Evolutionary conservation across 2,329 filamentous ascomycete species (phyloP), one percentile per base, ranked within the genome.

Genomic region (Claviceps paspali): DNA sequence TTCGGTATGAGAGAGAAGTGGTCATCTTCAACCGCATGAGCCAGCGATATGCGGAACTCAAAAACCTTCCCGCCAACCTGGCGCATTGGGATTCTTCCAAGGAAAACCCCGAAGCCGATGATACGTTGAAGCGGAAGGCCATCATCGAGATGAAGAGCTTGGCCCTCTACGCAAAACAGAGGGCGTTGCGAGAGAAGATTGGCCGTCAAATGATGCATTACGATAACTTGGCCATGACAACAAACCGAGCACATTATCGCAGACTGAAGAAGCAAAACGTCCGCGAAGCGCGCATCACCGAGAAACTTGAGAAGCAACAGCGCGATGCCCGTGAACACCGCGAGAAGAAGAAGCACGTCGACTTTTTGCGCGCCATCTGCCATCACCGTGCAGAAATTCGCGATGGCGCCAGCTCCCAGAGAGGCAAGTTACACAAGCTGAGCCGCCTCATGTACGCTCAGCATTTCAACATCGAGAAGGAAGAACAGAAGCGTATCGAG

Each of bases 291-390:
- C 81, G 88, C 40, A 92, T 98, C 47, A 98, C 91, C 0, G 91
- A 98, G 71, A 98, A 95, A 61, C 76, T 98, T 2, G 91, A 98
- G 73, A 96, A 96, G 64, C 87, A 98, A 58, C 91, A 98, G 57
- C 84, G 91, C 40, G 88, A 96, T 57, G 88, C 87, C 29, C 82
- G 91, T 41, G 88, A 96, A 64, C 84, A 82, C 47, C 83, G 92
- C 44, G 91, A 98, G 63, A 94, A 93, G 76, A 91, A 93, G 76
- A 94, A 92, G 64, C 88, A 96, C 53, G 75, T 72, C 42, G 88
- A 96, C 56, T 94, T 93, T 60, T 70, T 98, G 41, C 78, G 84
- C 45, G 82, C 87, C 26, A 85, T 98, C 36, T 71, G 84, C 47
- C 79, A 76, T 46, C 88, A 95, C 57, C 76, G 82, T 39, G 70